These are phyloP conservation scores for Paracoccidioides lutzii DNA, from an alignment of 2,329 filamentous ascomycete genomes.

Conservation along the genomic window DNA sequence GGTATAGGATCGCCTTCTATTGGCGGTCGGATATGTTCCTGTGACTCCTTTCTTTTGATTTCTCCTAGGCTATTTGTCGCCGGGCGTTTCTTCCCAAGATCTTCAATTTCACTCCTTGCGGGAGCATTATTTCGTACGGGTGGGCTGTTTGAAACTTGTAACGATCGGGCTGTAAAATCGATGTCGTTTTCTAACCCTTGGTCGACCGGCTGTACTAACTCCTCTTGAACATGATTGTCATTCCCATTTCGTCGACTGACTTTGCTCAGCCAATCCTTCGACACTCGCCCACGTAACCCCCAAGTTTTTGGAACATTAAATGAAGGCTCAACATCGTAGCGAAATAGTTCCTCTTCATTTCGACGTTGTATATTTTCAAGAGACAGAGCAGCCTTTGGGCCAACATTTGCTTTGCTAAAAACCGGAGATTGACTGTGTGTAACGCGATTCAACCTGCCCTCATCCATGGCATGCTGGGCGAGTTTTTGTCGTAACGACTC, in stretches of 20 bases:
- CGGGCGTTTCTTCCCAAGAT: slow-evolving; percentile 11
- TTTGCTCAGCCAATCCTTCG: slow-evolving; percentile 25
- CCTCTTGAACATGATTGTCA: slow-evolving; percentile 10
- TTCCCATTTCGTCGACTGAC: slow-evolving; percentile 16
- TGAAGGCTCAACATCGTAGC: slow-evolving; percentile 16
- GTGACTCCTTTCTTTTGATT: slow-evolving; percentile 5
- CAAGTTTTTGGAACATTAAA: slow-evolving; percentile 28
- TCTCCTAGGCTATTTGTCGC: slow-evolving; percentile 13
- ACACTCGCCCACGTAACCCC: slow-evolving; percentile 22
- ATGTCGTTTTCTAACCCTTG: slow-evolving; percentile 16
- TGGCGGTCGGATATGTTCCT: slow-evolving; percentile 10
- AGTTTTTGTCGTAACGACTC: slow-evolving; percentile 23
- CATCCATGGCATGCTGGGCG: slow-evolving; percentile 26
- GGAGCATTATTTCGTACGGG: slow-evolving; percentile 16
- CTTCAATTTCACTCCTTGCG: slow-evolving; percentile 15
- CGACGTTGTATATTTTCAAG: slow-evolving; percentile 28
- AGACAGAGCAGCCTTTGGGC: slow-evolving; percentile 18
- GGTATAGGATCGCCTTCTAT: slow-evolving; percentile 20
- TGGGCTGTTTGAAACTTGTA: slow-evolving; percentile 22
- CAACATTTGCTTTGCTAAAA: slow-evolving; percentile 28
- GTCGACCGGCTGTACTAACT: slow-evolving; percentile 9
- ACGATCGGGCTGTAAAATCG: slow-evolving; percentile 17
- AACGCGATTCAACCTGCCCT: slow-evolving; percentile 27
- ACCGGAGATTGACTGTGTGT: slow-evolving; percentile 28
- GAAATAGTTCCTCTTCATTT: slow-evolving; percentile 16